Percentiles rank a stretch among this genome's conserved stretches.
Evolutionary conservation across 169 alveolate species (phyloP).

Genomic region (Miamiensis avidus): DNA sequence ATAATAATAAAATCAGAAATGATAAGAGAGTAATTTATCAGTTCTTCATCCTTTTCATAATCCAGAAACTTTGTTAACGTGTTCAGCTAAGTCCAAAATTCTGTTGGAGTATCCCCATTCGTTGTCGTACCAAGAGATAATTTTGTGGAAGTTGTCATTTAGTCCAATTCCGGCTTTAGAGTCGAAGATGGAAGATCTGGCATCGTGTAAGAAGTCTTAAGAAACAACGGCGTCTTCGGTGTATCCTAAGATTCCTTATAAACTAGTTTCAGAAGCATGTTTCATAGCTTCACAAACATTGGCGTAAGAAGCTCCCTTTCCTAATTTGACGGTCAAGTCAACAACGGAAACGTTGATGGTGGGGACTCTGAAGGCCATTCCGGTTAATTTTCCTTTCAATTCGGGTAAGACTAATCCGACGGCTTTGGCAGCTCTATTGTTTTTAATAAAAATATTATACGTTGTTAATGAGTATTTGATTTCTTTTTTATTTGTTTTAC

Average conservation of each 20-base stretch:
- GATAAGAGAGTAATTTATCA: neutral
- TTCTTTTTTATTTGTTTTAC: neutral
- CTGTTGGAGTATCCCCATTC: constrained; percentile 99
- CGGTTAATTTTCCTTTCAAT: constrained; percentile 98
- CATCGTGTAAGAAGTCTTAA: constrained; percentile 94
- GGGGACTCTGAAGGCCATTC: constrained; percentile 99
- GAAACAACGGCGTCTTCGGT: constrained; percentile 98
- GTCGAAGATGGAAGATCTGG: constrained; percentile 95
- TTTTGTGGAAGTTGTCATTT: constrained; percentile 96
- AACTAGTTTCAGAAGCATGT: constrained; percentile 94
- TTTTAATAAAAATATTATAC: no score
- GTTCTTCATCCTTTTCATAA: constrained; percentile 1
- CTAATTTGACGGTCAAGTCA: constrained; percentile 96
- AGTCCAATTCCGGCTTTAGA: constrained; percentile 97
- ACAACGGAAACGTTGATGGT: constrained; percentile 98
- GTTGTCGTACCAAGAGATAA: constrained; percentile 98
- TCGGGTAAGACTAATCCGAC: constrained; percentile 99
- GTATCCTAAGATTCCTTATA: constrained; percentile 96
- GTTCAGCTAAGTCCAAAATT: constrained; percentile 90
- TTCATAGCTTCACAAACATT: constrained; percentile 94
- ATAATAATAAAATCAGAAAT: no score
- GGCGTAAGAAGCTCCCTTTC: constrained; percentile 95
- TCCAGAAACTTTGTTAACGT: constrained; percentile 61
- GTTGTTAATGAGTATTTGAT: no score
- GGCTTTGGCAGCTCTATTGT: constrained; percentile 96